Percentiles rank a stretch among this genome's conserved stretches.
Evolutionary conservation across 2,329 filamentous ascomycete genomes (phyloP).

Genomic region (Didymellaceae sp.): DNA sequence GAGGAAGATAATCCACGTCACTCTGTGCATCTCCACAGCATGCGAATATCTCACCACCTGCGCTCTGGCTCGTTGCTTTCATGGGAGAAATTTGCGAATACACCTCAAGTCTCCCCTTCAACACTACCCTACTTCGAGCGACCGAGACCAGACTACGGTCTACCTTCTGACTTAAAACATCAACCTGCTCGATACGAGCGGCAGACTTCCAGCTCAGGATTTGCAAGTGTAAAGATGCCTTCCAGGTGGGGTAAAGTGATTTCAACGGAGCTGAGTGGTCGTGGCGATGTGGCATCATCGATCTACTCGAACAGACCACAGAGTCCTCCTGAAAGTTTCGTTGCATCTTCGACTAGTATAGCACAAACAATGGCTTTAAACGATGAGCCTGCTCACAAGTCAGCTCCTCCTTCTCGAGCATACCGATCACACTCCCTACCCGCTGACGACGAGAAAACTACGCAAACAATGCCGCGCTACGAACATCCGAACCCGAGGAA

Average conservation of each 20-base stretch:
- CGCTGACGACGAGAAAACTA: constrained; percentile 33
- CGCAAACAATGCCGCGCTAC: constrained; percentile 23
- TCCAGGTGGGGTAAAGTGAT: constrained; percentile 49
- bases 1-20: constrained; percentile 30
- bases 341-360: constrained; percentile 32
- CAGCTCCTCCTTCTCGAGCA: constrained; percentile 14
- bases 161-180: constrained; percentile 13
- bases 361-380: constrained; percentile 14
- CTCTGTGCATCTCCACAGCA: constrained; percentile 52
- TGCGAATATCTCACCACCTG: constrained; percentile 55
- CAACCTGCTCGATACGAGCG: constrained; percentile 31
- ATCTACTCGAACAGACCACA: constrained; percentile 50
- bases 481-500: constrained; percentile 16
- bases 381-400: constrained; percentile 16
- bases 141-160: constrained; percentile 30
- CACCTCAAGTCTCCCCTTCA: constrained; percentile 26
- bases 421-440: constrained; percentile 32
- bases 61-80: constrained; percentile 51
- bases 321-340: constrained; percentile 44
- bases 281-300: constrained; percentile 43
- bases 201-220: constrained; percentile 47
- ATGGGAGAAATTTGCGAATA: constrained; percentile 41
- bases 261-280: constrained; percentile 16
- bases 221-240: constrained; percentile 45
- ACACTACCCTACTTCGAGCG: constrained; percentile 24